Base-by-base conservation (phyloP, 1,284 basidiomycete genomes). In the Agaricales sp. region DNA sequence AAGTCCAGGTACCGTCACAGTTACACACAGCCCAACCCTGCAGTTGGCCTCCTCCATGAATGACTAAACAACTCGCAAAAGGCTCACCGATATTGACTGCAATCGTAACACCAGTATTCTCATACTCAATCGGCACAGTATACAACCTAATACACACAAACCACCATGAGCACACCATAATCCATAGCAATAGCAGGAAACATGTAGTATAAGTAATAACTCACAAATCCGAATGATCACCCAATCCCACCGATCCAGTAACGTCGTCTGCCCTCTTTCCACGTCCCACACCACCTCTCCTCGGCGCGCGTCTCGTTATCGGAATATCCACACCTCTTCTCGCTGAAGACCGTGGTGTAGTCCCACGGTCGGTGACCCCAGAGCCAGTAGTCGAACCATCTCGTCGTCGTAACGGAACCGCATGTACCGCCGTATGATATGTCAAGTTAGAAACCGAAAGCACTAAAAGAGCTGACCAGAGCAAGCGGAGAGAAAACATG, bases 161-260 rank as follows among this genome's bases (percentile, higher is more conserved):
- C 24, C 39, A 46, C 45, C n/a, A 26, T 43, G 1, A 23, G 35
- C 14, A 18, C 35, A 3, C 8, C 8, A 6, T 41, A 38, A 12
- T 22, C 30, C 24, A 18, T 16, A n/a, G n/a, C 35, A 21, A 50
- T n/a, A n/a, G 14, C 14, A 44, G 30, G 26, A 52, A 12, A n/a
- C n/a, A n/a, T n/a, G n/a, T n/a, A n/a, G n/a, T n/a, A n/a, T n/a
- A n/a, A n/a, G n/a, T n/a, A 35, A 35, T n/a, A 1, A 61, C 65
- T 57, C 58, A 78, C 75, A 75, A 61, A 58, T 78, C 75, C 13
- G 65, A 54, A 50, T 62, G 70, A 53, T 78, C 69, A 11, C 73
- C 70, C 26, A 72, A 51, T 1, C 68, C 68, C 39, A 65, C 60
- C 1, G 57, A 54, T 4, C 61, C 59, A 4, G 54, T 56, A 38